Evolutionary conservation across 2,329 filamentous ascomycete genomes (phyloP).

Genomic region (Nothopassalora personata): DNA sequence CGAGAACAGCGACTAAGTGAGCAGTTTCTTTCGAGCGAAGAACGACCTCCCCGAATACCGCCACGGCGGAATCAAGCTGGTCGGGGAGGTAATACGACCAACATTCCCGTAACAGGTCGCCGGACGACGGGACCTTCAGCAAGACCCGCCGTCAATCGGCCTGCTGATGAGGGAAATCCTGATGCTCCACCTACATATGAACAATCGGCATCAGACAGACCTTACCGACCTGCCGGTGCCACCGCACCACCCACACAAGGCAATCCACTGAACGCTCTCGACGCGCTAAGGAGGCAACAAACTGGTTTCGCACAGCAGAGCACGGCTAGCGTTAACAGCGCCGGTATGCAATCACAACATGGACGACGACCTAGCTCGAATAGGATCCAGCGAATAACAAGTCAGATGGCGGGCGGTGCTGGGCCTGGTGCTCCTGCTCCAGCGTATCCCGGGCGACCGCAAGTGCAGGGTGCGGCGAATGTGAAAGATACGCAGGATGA

Average conservation of each 20-base stretch:
- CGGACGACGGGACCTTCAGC: slow-evolving; percentile 12
- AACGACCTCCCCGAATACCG: slow-evolving; percentile 27
- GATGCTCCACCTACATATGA: slow-evolving; percentile 62
- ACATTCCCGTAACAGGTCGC: slow-evolving; percentile 11
- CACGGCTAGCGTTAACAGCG: slow-evolving; percentile 12
- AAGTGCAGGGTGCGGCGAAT: slow-evolving; percentile 19
- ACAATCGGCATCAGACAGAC: slow-evolving; percentile 54
- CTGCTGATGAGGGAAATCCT: slow-evolving; percentile 40
- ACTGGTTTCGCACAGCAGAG: slow-evolving; percentile 18
- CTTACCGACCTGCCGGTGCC: slow-evolving; percentile 40
- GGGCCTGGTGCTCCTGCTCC: slow-evolving; percentile 7
- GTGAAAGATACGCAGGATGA: slow-evolving; percentile 30
- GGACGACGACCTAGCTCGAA: slow-evolving; percentile 13
- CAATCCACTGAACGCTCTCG: slow-evolving; percentile 31
- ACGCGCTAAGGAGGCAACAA: slow-evolving; percentile 30
- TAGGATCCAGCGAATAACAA: slow-evolving; percentile 18
- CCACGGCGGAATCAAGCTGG: slow-evolving; percentile 23
- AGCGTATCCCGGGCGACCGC: slow-evolving; percentile 11
- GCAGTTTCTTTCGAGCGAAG: slow-evolving; percentile 59
- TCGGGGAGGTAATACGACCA: slow-evolving; percentile 8
- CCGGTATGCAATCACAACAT: slow-evolving; percentile 4
- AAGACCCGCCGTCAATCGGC: slow-evolving; percentile 26
- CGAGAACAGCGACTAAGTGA: slow-evolving; percentile 65
- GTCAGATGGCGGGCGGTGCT: slow-evolving; percentile 11
- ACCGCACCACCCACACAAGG: slow-evolving; percentile 29